Base-by-base conservation (phyloP, 2,329 filamentous ascomycete species). In the Nigrospora sphaerica region DNA sequence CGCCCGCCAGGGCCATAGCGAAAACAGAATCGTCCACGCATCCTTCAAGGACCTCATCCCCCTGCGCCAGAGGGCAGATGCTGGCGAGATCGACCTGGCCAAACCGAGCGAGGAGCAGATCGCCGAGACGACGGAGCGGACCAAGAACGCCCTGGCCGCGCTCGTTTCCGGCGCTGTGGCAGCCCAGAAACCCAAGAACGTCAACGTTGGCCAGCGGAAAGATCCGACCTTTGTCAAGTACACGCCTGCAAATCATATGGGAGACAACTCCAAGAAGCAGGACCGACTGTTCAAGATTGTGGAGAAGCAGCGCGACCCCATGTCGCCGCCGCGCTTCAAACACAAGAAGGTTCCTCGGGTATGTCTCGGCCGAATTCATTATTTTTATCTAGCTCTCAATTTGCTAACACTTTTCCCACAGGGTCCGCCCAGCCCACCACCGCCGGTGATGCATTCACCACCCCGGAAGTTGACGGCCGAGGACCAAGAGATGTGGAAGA, bases 201-300 rank as follows among this genome's bases (percentile, higher is more conserved):
- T 97, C 57, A 91, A 90, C 58, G 81, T 86, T 9, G 85, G 83
- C n/a, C 77, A 80, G 42, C 78, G 87, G 54, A 85, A 86, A 47
- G 92, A 95, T 49, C 83, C 93, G 6, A 97, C 92, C 0, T 98
- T 90, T 64, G 93, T 98, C 49, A 81, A 89, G 53, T 98, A 98
- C 62, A 97, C 91, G 14, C 93, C 93, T 4, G 88, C 91, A 37
- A 92, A 93, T 58, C 93, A 98, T 70, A 96, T 98, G 89, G 93
- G 93, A 12, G 88, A 81, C 59, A 75, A 90, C 64, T 82, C 80
- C 35, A 85, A 84, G 66, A 95, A 95, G 70, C 88, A 90, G 58
- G 91, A 97, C 59, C 84, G 93, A 13, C 95, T 98, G 54, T 95
- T 98, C 81, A 97, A 97, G 74, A 97, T 98, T 67, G 89, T 96